Percentiles rank a stretch among this genome's conserved stretches.
These are phyloP conservation scores for Cicer chorassanicum DNA, from an alignment of 306 rosid species.

Conservation along the genomic window DNA sequence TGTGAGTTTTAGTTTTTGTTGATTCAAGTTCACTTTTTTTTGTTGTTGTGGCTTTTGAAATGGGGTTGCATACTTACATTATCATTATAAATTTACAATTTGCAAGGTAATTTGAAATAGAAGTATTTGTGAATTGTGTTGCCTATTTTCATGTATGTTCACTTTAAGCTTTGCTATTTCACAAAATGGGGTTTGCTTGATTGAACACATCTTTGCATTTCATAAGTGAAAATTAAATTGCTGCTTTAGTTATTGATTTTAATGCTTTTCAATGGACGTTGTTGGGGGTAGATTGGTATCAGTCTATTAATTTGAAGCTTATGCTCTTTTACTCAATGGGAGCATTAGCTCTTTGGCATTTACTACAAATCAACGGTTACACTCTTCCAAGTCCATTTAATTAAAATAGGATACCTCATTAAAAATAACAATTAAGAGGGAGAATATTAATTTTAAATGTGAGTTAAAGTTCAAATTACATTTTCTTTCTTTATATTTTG, in stretches of 20 bases:
- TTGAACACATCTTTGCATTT: not conserved
- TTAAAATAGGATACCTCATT: conserved; percentile 1
- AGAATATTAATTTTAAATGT: not conserved
- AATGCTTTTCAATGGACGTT: not conserved
- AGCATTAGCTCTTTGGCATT: too few species aligned
- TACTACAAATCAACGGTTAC: not conserved
- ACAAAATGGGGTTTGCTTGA: not conserved
- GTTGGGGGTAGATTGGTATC: not conserved
- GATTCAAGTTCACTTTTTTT: not conserved
- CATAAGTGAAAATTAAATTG: not conserved
- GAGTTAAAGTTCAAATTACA: too few species aligned
- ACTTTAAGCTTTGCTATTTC: not conserved
- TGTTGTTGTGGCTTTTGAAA: conserved; percentile 12
- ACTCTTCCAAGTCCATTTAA: not conserved
- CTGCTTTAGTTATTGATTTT: not conserved
- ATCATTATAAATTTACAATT: not conserved
- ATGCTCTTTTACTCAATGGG: too few species aligned
- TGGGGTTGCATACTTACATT: too few species aligned
- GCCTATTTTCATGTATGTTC: not conserved
- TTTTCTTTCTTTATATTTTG: not conserved
- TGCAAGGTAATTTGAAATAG: not conserved
- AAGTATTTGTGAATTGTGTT: not conserved
- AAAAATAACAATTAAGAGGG: not conserved
- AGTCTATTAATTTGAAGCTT: not conserved
- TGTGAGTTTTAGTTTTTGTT: not conserved